These are phyloP conservation scores for Daldinia sp. DNA, from an alignment of 2,329 filamentous ascomycete genomes.

Conservation along the genomic window DNA sequence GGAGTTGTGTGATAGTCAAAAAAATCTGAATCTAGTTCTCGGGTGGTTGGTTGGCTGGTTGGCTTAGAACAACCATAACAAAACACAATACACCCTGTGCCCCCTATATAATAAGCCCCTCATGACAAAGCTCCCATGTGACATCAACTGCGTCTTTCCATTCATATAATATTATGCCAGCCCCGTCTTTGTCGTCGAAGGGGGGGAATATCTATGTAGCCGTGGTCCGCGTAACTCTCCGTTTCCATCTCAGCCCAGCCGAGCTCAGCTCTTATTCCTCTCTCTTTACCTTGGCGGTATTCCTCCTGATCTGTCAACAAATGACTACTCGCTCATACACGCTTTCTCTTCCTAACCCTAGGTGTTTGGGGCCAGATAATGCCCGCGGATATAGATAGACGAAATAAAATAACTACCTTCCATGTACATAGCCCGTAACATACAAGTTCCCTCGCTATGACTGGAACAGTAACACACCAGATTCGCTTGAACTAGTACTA, in stretches of 20 bases:
- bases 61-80: slow-evolving; percentile 2
- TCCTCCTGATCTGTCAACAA: slow-evolving; percentile 34
- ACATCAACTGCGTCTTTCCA: slow-evolving; percentile 20
- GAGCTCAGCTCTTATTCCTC: background rate
- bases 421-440: slow-evolving; percentile 42
- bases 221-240: slow-evolving; percentile 22
- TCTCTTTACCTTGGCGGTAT: slow-evolving; percentile 20
- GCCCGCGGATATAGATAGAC: slow-evolving; percentile 38
- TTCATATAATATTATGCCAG: slow-evolving; percentile 32
- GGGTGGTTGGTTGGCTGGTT: slow-evolving; percentile 13
- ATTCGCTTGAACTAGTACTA: slow-evolving; percentile 11
- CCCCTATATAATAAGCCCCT: slow-evolving; percentile 21
- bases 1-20: slow-evolving; percentile 28
- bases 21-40: slow-evolving; percentile 29
- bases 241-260: slow-evolving; percentile 5
- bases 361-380: slow-evolving; percentile 12
- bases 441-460: slow-evolving; percentile 42
- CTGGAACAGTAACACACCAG: slow-evolving; percentile 39
- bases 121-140: slow-evolving; percentile 5
- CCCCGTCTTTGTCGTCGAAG: slow-evolving; percentile 10
- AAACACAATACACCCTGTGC: slow-evolving; percentile 3
- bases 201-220: slow-evolving; percentile 25
- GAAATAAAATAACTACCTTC: slow-evolving; percentile 38
- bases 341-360: slow-evolving; percentile 5
- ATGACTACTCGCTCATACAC: slow-evolving; percentile 31